Percentiles rank a stretch among this genome's conserved stretches.
Evolutionary conservation across 2,329 filamentous ascomycete species (phyloP).

Genomic region (Cladosporium sp.): DNA sequence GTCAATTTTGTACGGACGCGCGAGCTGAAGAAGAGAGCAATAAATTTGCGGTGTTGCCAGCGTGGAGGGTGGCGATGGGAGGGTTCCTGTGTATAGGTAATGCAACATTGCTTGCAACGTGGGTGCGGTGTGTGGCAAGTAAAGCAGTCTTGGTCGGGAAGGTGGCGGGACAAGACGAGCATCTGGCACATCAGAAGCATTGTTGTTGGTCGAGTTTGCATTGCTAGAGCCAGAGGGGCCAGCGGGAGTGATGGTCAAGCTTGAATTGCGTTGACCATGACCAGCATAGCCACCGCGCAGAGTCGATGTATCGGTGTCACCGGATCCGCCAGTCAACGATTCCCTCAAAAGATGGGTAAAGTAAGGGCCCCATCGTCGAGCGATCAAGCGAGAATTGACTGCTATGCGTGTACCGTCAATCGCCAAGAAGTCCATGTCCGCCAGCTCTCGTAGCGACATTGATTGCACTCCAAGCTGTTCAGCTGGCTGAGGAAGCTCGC

Average conservation of each 20-base stretch:
- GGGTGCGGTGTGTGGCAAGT: conserved; percentile 84
- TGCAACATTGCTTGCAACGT: conserved; percentile 88
- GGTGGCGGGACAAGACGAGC: conserved; percentile 49
- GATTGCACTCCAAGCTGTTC: conserved; percentile 82
- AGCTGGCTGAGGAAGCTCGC: conserved; percentile 69
- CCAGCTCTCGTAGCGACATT: conserved; percentile 72
- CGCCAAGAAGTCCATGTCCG: conserved; percentile 95
- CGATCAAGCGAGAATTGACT: conserved; percentile 84
- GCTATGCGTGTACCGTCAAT: conserved; percentile 87
- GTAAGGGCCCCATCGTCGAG: conserved; percentile 87
- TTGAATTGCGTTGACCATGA: conserved; percentile 67
- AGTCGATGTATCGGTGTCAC: conserved; percentile 69
- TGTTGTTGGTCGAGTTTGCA: conserved; percentile 44
- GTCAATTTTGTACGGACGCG: conserved; percentile 87
- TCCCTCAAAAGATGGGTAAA: conserved; percentile 89
- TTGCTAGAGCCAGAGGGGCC: conserved; percentile 38
- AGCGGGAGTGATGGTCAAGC: conserved; percentile 71
- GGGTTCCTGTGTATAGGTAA: conserved; percentile 86
- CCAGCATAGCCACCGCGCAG: conserved; percentile 55
- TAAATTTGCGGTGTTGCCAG: conserved; percentile 93
- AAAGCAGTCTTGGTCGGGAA: conserved; percentile 76
- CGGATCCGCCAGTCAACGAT: conserved; percentile 59
- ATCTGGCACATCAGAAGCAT: conserved; percentile 47
- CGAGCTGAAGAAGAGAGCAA: conserved; percentile 89
- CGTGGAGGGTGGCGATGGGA: conserved; percentile 69